Base-by-base conservation (phyloP, 306 rosid species). In the Trichosanthes cucumerina region DNA sequence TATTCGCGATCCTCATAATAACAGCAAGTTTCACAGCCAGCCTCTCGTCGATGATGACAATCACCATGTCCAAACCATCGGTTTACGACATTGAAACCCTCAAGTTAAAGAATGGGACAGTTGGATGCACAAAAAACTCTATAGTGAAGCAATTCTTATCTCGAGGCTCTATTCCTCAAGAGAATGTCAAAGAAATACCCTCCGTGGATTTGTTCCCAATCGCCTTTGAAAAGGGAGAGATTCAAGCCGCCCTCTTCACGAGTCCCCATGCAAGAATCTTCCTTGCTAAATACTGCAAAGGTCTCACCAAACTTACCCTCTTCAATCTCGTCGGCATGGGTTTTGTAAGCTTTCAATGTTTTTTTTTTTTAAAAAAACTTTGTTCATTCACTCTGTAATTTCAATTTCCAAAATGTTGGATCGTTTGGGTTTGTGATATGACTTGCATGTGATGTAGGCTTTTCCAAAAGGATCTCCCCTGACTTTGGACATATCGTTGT, bases 211-310 rank as follows among this genome's bases (percentile, higher is more conserved):
- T 36, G 38, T 36, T 36, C 38, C 38, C 38, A 3, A 36, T 36
- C 38, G 38, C 38, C 38, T 36, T 36, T 5, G 38, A 36, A 36
- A 36, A 36, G 38, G 38, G 38, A 36, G 38, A 36, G 38, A 36
- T 36, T 5, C 38, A 36, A 18, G 39, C 41, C 3, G 90, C 93
- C 24, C 89, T 89, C 90, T 84, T 89, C 49, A 82, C 81, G 34
- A 66, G 28, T 0, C 92, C 93, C 26, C 93, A 89, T 41, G 89
- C 91, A 9, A 80, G 87, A 64, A 88, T 89, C 46, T 91, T 91
- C 76, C 86, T 89, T 7, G 80, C 92, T 59, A 85, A 66, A 79
- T 80, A 86, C 80, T 83, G 96, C 76, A 66, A 56, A 19, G 92
- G 89, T 39, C 65, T 57, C 73, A 62, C 47, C 47, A 84, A 19